Conservation (phyloP, 2,329 filamentous ascomycete genomes). For the Elsinoe australis region DNA sequence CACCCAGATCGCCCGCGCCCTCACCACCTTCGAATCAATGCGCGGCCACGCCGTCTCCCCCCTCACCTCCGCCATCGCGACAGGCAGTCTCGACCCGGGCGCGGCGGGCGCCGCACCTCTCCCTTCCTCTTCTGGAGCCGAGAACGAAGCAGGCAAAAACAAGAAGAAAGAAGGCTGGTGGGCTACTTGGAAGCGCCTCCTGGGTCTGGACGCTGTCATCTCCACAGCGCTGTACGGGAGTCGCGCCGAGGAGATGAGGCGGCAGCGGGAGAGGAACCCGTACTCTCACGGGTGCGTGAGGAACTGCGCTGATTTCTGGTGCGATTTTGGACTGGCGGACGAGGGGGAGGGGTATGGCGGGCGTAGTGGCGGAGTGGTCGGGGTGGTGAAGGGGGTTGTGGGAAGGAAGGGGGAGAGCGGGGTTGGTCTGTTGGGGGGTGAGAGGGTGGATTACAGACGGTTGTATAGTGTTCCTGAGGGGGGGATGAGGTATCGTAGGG, state of each 20-base stretch:
- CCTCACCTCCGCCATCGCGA: conserved; percentile 67
- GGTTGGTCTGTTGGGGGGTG: conserved; percentile 66
- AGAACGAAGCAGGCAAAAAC: conserved; percentile 26
- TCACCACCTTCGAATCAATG: conserved; percentile 98
- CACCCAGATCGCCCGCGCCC: conserved; percentile 80
- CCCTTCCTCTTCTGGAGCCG: conserved; percentile 41
- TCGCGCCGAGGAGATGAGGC: conserved; percentile 43
- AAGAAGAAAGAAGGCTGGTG: conserved; percentile 56
- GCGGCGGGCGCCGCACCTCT: conserved; percentile 60
- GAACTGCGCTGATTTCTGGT: conserved; percentile 97
- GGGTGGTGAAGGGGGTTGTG: conserved; percentile 40
- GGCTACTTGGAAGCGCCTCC: conserved; percentile 70
- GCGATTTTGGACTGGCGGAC: conserved; percentile 45
- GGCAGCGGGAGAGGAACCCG: conserved; percentile 59
- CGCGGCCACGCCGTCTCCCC: conserved; percentile 58
- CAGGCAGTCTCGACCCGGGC: conserved; percentile 59
- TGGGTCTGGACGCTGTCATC: conserved; percentile 90
- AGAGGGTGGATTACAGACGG: conserved; percentile 73
- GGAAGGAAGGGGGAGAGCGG: conserved; percentile 70
- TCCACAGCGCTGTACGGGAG: conserved; percentile 77
- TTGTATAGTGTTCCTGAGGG: conserved; percentile 78
- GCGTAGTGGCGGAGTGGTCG: conserved; percentile 45
- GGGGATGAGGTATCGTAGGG: conserved; percentile 52
- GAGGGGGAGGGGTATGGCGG: neutral
- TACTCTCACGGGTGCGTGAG: conserved; percentile 75